Evolutionary conservation across 2,329 filamentous ascomycete species (phyloP), one percentile per base, ranked within the genome.

Genomic region (Penicillium fuscoglaucum): DNA sequence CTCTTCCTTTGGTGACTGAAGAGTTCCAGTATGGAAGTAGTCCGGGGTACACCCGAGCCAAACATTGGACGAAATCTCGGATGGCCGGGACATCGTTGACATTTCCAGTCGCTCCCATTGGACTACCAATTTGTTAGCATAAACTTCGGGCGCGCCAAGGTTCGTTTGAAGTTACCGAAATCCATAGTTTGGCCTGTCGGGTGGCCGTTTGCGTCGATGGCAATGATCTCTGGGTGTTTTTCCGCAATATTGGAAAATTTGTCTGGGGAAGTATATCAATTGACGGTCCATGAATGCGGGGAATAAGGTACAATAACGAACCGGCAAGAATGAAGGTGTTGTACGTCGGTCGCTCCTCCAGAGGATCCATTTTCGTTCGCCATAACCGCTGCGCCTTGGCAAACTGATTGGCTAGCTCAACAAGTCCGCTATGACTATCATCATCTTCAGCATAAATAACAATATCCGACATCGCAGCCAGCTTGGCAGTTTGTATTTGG

Each of bases 401-500:
- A 52, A 97, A 84, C 40, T 78, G 76, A 66, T 81, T 80, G 5
- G 86, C 87, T 35, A 87, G 71, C 78, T 85, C 82, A 77, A 90
- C 67, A 72, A 96, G 78, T 57, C 87, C 87, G 53, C 84, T 82
- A 46, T 84, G 83, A 28, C 83, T 76, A 2, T 81, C 82, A 39
- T 80, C 77, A 63, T 91, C 84, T 55, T 93, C 89, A 13, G 91
- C 91, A 71, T 99, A 99, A 1, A 99, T 85, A 41, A 99, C 84
- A 63, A 99, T 91, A 72, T 99, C 95, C 0, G 93, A 97, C 9
- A 95, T 84, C 64, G 90, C 86, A 55, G 93, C 93, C 64, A 90
- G 80, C 74, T 99, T 99, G 58, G 90, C 90, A 0, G 90, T 84
- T 74, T 99, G 95, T 40, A 98, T 98, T 68, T 98, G 93, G 71